phyloP scores from a whole-genome alignment of 768 basidiomycete species.

The Asterophora parasitica region DNA sequence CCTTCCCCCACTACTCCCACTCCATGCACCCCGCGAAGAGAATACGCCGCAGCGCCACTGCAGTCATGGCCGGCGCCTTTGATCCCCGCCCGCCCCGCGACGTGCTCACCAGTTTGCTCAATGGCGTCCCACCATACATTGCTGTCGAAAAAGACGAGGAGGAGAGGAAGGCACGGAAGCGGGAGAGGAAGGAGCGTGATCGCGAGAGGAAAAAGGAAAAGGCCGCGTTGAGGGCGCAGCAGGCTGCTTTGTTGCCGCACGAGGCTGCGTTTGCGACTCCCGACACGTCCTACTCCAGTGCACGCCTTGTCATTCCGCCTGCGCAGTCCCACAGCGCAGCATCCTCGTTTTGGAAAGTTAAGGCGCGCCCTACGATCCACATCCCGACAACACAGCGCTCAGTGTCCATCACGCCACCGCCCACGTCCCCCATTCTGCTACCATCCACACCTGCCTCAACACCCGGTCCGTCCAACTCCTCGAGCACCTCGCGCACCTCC shows the following conservation, averaged over 20 bases:
- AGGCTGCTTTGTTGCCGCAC: constrained; percentile 11
- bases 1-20: constrained; percentile 25
- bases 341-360: constrained; percentile 55
- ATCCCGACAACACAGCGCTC: constrained; percentile 68
- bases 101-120: constrained; percentile 74
- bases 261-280: constrained; percentile 27
- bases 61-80: constrained; percentile 72
- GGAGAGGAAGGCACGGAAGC: constrained; percentile 48
- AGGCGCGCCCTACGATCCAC: constrained; percentile 61
- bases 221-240: constrained; percentile 15
- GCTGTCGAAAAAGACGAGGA: constrained; percentile 60
- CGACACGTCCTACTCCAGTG: constrained; percentile 21
- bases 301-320: constrained; percentile 23
- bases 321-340: constrained; percentile 26
- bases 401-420: constrained; percentile 72
- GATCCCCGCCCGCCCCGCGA: constrained; percentile 65
- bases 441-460: constrained; percentile 67
- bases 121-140: constrained; percentile 66
- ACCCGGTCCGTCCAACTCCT: constrained; percentile 71
- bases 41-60: constrained; percentile 61
- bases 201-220: constrained; percentile 42
- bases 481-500: constrained; percentile 69
- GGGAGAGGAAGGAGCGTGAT: constrained; percentile 49
- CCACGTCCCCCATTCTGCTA: constrained; percentile 34
- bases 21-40: constrained; percentile 33